phyloP scores from a whole-genome alignment of 495 filamentous ascomycete genomes.

The Beverwykella pulmonaria region DNA sequence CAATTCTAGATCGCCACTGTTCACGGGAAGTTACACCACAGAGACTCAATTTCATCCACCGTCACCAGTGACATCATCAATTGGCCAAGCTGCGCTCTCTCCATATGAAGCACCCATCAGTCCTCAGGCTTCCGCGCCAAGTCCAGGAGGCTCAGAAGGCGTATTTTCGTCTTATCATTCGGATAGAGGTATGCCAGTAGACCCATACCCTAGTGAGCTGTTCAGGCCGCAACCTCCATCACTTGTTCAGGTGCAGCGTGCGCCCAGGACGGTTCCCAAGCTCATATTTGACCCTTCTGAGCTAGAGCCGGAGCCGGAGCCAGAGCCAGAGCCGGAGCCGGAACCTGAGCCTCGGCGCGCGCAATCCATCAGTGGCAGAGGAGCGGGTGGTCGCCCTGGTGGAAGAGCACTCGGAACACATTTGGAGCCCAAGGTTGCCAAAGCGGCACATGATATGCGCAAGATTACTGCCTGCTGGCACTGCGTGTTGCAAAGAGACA shows the following conservation, averaged over 20 bases:
- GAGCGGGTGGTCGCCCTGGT: slow-evolving; percentile 24
- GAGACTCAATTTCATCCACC: background rate
- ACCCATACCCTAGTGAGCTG: slow-evolving; percentile 7
- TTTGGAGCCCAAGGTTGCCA: slow-evolving; percentile 33
- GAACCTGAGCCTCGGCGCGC: background rate
- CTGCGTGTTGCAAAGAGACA: slow-evolving; percentile 44
- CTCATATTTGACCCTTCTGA: slow-evolving; percentile 8
- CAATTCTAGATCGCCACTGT: background rate
- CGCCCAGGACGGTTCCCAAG: slow-evolving; percentile 9
- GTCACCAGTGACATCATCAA: slow-evolving; percentile 1
- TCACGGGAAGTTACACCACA: slow-evolving; percentile 10
- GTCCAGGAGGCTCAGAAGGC: slow-evolving; percentile 23
- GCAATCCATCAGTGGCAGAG: background rate
- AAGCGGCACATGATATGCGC: slow-evolving; percentile 42
- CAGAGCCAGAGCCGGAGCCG: too few species aligned
- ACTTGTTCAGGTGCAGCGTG: slow-evolving; percentile 6
- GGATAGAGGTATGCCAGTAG: slow-evolving; percentile 5
- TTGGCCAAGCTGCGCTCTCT: background rate
- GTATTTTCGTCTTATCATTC: slow-evolving; percentile 25
- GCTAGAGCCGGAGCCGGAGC: too few species aligned
- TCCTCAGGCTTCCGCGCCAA: slow-evolving; percentile 6
- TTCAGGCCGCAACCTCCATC: slow-evolving; percentile 10
- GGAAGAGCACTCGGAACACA: slow-evolving; percentile 38
- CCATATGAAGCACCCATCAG: slow-evolving; percentile 26
- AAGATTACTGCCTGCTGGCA: slow-evolving; percentile 44